Evolutionary conservation across 1,139 yeast genomes (phyloP), one percentile per base, ranked within the genome.

Genomic region (Saccharomyces pastorianus): DNA sequence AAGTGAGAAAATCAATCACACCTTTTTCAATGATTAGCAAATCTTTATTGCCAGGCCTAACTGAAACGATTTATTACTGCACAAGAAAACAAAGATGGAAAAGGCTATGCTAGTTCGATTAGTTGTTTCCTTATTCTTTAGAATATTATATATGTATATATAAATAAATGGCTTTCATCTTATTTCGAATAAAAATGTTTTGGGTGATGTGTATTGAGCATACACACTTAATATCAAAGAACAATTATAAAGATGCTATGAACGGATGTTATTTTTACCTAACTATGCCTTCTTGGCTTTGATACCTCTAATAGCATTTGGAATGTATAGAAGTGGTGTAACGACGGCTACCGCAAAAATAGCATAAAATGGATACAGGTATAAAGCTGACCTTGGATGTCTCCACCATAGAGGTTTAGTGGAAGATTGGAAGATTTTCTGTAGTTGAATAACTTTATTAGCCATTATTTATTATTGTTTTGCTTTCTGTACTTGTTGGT

Each of bases 321-420:
- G 93, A 54, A 86, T 73, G 80, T 85, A 88, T 77, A 73, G 82
- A 63, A 85, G 75, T 64, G 95, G 88, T 61, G 82, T 80, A 61
- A 80, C 79, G 56, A 89, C 80, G 64, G 90, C 77, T 59, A 85
- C 78, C 60, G 91, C 78, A 77, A 90, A 87, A 63, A 88, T 77
- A 63, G 90, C 95, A 79, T 83, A 88, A 82, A 85, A 91, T 72
- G 97, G 97, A 76, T 86, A 88, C 65, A 90, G 81, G 72, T 85
- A 76, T 69, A 81, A 76, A 76, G 88, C 88, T 64, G 96, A 83
- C 76, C 91, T 84, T 71, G 83, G 83, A 70, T 78, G 82, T 79
- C 85, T 83, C 78, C 83, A 76, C 89, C 88, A 85, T 71, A 86
- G 79, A 68, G 84, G 86, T 75, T 84, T 82, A 69, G 79, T 74